Percentiles rank a stretch among this genome's conserved stretches.
Conservation (phyloP, 2,329 filamentous ascomycete species). For the Xylaria sp. region DNA sequence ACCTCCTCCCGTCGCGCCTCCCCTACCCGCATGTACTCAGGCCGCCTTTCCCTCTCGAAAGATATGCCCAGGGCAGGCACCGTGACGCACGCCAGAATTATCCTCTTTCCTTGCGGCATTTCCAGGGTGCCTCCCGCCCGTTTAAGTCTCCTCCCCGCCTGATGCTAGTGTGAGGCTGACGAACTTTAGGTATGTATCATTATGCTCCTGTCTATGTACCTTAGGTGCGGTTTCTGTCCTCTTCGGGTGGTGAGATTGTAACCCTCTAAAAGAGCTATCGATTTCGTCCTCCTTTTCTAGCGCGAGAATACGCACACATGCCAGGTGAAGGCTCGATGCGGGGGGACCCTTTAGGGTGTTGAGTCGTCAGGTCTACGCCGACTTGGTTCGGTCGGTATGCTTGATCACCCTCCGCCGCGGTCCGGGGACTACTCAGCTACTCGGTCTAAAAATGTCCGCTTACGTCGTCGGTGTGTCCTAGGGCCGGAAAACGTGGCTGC, state of each 20-base stretch:
- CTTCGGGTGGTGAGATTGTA: background rate
- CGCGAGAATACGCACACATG: background rate
- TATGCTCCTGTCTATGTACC: background rate
- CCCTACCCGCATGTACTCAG: too few species aligned
- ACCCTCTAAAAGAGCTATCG: too few species aligned
- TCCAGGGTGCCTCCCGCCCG: conserved; percentile 8
- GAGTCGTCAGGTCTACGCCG: background rate
- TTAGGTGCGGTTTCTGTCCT: background rate
- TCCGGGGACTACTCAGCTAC: background rate
- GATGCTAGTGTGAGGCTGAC: background rate
- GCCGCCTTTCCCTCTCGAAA: too few species aligned
- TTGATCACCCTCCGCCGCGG: background rate
- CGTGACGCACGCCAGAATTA: background rate
- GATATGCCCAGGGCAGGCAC: too few species aligned
- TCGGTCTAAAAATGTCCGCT: background rate
- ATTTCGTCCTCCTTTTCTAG: background rate
- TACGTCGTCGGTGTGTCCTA: too few species aligned
- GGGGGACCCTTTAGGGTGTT: background rate
- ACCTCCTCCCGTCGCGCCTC: too few species aligned
- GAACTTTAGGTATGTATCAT: background rate
- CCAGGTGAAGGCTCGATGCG: background rate
- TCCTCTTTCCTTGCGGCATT: background rate
- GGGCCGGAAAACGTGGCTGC: background rate
- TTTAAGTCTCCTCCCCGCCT: background rate
- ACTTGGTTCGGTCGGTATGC: background rate